Evolutionary conservation across 164 flowering plant species (phyloP).

Genomic region (Berberis thunbergii): DNA sequence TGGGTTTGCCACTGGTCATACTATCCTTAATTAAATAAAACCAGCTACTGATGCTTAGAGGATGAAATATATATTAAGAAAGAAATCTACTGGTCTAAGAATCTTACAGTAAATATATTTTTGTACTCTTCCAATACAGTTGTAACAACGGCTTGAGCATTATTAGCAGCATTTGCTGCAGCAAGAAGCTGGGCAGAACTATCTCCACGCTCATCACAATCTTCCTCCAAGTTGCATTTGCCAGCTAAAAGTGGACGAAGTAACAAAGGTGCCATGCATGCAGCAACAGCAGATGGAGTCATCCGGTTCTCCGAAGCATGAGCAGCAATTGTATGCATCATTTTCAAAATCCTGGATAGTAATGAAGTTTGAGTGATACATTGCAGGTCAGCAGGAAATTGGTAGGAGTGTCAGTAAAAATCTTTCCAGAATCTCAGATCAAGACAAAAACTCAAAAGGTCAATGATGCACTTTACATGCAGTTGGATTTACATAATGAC

Average conservation of each 20-base stretch:
- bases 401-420: too few species aligned
- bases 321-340: slow-evolving; percentile 83
- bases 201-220: slow-evolving; percentile 72
- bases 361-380: background rate
- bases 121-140: slow-evolving; percentile 91
- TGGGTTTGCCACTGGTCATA: too few species aligned
- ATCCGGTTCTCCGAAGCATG: slow-evolving; percentile 88
- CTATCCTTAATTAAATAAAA: too few species aligned
- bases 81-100: background rate
- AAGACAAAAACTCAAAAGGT: too few species aligned
- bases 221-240: slow-evolving; percentile 95
- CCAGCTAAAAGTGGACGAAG: slow-evolving; percentile 93
- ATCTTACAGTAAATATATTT: slow-evolving; percentile 79
- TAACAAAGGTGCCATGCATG: slow-evolving; percentile 98
- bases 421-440: too few species aligned
- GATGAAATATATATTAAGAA: background rate
- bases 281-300: slow-evolving; percentile 96
- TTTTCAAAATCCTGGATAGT: slow-evolving; percentile 68
- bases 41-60: too few species aligned
- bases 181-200: slow-evolving; percentile 95
- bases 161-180: slow-evolving; percentile 99
- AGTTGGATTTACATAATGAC: too few species aligned
- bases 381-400: background rate
- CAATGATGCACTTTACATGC: too few species aligned
- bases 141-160: slow-evolving; percentile 86